A percentile compares a stretch with the other conserved stretches of the same genome.
Conservation (phyloP, 139 green algal species). For the Volvox africanus region DNA sequence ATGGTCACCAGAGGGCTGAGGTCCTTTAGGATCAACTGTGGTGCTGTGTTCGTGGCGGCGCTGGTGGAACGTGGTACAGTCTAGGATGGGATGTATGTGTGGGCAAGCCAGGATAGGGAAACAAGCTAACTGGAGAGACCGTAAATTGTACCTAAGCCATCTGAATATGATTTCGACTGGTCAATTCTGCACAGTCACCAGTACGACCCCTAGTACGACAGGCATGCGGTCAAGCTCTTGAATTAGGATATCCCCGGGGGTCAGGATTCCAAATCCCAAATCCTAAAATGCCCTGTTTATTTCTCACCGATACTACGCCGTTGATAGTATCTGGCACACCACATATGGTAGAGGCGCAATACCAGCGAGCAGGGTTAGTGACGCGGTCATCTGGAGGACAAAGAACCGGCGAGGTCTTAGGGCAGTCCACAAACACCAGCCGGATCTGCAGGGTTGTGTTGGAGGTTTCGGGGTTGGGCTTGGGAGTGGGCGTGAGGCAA, state of each 20-base stretch:
- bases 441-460: slow-evolving; percentile 32
- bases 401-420: background rate
- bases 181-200: too few relatives aligned
- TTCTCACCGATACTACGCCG: background rate
- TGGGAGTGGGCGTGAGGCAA: background rate
- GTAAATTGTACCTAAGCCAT: too few relatives aligned
- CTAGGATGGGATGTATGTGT: background rate
- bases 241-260: too few relatives aligned
- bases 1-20: background rate
- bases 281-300: background rate
- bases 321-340: slow-evolving; percentile 29
- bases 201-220: too few relatives aligned
- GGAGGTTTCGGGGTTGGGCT: background rate
- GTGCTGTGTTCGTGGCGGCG: background rate
- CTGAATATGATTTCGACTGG: too few relatives aligned
- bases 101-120: too few relatives aligned
- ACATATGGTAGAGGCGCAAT: slow-evolving; percentile 25
- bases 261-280: too few relatives aligned
- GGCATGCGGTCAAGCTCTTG: too few relatives aligned
- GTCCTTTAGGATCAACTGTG: background rate
- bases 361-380: slow-evolving; percentile 19
- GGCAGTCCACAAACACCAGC: slow-evolving; percentile 59
- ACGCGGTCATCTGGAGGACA: slow-evolving; percentile 23
- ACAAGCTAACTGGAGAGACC: too few relatives aligned
- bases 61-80: background rate